These are phyloP conservation scores for Scutellaria barbata DNA, from an alignment of 257 asterid genomes.

Conservation along the genomic window DNA sequence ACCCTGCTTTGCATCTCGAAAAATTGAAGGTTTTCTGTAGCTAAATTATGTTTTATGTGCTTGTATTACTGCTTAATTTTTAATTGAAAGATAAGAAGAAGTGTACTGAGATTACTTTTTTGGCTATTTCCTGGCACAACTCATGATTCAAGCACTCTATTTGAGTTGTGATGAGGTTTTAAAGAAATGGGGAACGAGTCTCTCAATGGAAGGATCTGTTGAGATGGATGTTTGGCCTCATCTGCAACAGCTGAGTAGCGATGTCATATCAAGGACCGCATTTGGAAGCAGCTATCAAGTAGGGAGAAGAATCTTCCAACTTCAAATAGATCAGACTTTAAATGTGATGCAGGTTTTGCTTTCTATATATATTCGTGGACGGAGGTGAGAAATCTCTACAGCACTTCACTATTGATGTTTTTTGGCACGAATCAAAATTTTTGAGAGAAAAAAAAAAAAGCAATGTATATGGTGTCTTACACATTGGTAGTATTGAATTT, in stretches of 20 bases:
- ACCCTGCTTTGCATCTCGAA: conserved; percentile 63
- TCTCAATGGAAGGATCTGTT: conserved; percentile 38
- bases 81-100: too few relatives aligned
- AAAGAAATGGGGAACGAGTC: conserved; percentile 46
- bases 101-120: conserved; percentile 1
- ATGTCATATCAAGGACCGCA: conserved; percentile 59
- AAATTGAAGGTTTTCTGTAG: conserved; percentile 46
- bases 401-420: too few relatives aligned
- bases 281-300: conserved; percentile 61
- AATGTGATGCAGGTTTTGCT: conserved; percentile 22
- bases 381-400: conserved; percentile 50
- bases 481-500: too few relatives aligned
- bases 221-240: conserved; percentile 64
- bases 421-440: too few relatives aligned
- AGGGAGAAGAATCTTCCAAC: conserved; percentile 55
- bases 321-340: conserved; percentile 48
- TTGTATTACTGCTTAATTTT: too few relatives aligned
- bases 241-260: conserved; percentile 43
- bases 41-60: too few relatives aligned
- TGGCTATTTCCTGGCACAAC: conserved; percentile 38
- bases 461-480: too few relatives aligned
- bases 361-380: conserved; percentile 50
- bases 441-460: too few relatives aligned
- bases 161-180: conserved; percentile 49
- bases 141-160: conserved; percentile 57